Conservation (phyloP, 2,329 filamentous ascomycete genomes). For the Cryphonectria parasitica region DNA sequence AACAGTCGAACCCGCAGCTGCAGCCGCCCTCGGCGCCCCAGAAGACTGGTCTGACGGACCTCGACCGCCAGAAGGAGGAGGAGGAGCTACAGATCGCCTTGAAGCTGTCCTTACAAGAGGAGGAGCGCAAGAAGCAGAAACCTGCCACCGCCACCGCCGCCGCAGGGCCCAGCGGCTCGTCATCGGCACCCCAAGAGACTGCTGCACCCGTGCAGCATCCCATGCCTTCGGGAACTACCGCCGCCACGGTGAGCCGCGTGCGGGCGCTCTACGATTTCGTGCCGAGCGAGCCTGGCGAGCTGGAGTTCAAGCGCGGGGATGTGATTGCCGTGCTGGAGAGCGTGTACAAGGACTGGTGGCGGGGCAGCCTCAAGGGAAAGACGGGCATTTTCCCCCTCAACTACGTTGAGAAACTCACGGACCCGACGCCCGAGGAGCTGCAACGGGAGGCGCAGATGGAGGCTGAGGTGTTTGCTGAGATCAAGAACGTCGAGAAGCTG, state of each 20-base stretch:
- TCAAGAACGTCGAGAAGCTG: slow-evolving; percentile 69
- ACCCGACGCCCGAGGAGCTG: slow-evolving; percentile 91
- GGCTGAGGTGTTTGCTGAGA: slow-evolving; percentile 67
- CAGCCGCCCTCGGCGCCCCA: slow-evolving; percentile 90
- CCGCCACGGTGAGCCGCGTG: slow-evolving; percentile 93
- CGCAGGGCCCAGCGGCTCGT: slow-evolving; percentile 33
- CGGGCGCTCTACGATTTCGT: slow-evolving; percentile 93
- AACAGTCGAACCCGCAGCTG: slow-evolving; percentile 82
- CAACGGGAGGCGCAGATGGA: slow-evolving; percentile 97
- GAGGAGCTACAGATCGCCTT: slow-evolving; percentile 97
- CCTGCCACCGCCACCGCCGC: slow-evolving; percentile 42
- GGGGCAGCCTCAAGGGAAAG: slow-evolving; percentile 89
- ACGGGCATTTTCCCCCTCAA: slow-evolving; percentile 98
- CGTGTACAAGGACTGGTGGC: slow-evolving; percentile 99
- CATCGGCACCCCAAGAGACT: slow-evolving; percentile 43
- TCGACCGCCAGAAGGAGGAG: slow-evolving; percentile 93
- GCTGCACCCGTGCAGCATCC: slow-evolving; percentile 54
- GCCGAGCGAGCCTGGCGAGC: slow-evolving; percentile 89
- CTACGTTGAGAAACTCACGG: slow-evolving; percentile 96
- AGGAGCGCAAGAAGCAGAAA: slow-evolving; percentile 60
- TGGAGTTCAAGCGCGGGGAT: slow-evolving; percentile 96
- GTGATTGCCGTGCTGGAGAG: slow-evolving; percentile 97
- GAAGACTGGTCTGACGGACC: slow-evolving; percentile 87
- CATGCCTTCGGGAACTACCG: slow-evolving; percentile 82
- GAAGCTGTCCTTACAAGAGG: slow-evolving; percentile 89